These are phyloP conservation scores for Osmozyma mogii DNA, from an alignment of 805 yeast genomes.

Conservation along the genomic window DNA sequence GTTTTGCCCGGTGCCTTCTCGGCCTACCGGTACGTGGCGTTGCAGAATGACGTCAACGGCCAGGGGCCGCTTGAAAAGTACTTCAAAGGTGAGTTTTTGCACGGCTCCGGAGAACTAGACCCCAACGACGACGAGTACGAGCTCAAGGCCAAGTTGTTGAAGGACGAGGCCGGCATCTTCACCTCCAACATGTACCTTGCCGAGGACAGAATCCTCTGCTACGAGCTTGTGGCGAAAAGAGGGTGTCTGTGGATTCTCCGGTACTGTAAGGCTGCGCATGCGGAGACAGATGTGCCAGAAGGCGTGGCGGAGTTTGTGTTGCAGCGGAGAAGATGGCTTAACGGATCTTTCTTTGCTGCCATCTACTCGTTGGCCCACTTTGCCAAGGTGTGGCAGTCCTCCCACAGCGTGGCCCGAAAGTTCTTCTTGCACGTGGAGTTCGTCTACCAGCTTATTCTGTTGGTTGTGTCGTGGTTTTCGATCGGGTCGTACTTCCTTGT, in stretches of 20 bases:
- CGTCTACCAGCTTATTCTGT: slow-evolving; percentile 44
- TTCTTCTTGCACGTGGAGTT: slow-evolving; percentile 47
- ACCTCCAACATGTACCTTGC: slow-evolving; percentile 65
- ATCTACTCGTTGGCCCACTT: slow-evolving; percentile 49
- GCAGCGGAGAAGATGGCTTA: slow-evolving; percentile 63
- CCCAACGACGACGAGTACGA: slow-evolving; percentile 47
- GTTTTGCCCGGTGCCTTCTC: slow-evolving; percentile 67
- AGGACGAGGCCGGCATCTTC: slow-evolving; percentile 46
- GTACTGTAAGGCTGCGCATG: slow-evolving; percentile 54
- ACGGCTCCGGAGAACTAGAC: slow-evolving; percentile 48
- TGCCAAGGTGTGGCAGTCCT: slow-evolving; percentile 45
- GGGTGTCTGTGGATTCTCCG: slow-evolving; percentile 54
- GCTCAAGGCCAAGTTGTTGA: slow-evolving; percentile 26
- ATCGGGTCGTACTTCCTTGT: slow-evolving; percentile 58
- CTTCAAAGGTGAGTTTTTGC: slow-evolving; percentile 58
- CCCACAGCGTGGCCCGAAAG: slow-evolving; percentile 45
- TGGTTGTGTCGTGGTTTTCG: slow-evolving; percentile 56
- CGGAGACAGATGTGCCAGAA: slow-evolving; percentile 66
- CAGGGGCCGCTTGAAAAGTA: slow-evolving; percentile 56
- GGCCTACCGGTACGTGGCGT: slow-evolving; percentile 53
- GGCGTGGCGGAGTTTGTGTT: slow-evolving; percentile 52
- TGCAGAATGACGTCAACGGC: slow-evolving; percentile 46
- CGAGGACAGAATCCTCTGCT: slow-evolving; percentile 61
- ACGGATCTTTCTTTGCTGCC: slow-evolving; percentile 64
- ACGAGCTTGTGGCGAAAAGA: slow-evolving; percentile 53